Base-by-base conservation (phyloP, 768 basidiomycete genomes). In the Amanita phalloides region DNA sequence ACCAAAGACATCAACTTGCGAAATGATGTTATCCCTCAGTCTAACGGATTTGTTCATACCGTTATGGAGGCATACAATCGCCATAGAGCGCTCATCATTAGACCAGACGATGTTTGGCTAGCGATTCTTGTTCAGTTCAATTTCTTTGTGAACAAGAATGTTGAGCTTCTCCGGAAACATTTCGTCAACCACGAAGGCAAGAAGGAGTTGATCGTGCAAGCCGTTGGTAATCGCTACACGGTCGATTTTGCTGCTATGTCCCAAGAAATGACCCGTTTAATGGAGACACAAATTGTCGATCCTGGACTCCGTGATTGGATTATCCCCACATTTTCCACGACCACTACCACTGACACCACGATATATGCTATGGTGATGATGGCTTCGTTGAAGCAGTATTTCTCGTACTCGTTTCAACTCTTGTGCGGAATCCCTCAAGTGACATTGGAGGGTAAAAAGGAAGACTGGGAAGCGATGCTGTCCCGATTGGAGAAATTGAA, bases 381-480 rank as follows among this genome's bases (percentile, higher is more conserved):
- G 66, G 61, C 62, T 11, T 59, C 56, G 42, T 54, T 66, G 57
- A 66, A 67, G 45, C 20, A 58, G 6, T 67, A 58, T 52, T 66
- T 72, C 53, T 11, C 56, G 6, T 67, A 61, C 51, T 60, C 46
- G 17, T 58, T 64, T 25, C 14, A 25, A 14, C 53, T 67, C 9
- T 42, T 23, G 6, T 67, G 69, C 21, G 68, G 71, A 11, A 68
- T 70, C n/a, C 66, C 70, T 32, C 59, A 56, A 42, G 62, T 71
- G 44, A 68, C 68, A 33, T 59, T 71, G 33, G 60, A 62, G 26
- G 71, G 69, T 0, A 59, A 59, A 36, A 62, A 56, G 20, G 48
- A 55, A 20, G 69, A 72, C 53, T 71, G 67, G 64, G 46, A 63
- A 21, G 49, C 46, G 7, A 63, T 71, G 7, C 56, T 68, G 2